Conservation (phyloP, 1,139 yeast genomes). For the Lodderomyces pseudojiufengensis region DNA sequence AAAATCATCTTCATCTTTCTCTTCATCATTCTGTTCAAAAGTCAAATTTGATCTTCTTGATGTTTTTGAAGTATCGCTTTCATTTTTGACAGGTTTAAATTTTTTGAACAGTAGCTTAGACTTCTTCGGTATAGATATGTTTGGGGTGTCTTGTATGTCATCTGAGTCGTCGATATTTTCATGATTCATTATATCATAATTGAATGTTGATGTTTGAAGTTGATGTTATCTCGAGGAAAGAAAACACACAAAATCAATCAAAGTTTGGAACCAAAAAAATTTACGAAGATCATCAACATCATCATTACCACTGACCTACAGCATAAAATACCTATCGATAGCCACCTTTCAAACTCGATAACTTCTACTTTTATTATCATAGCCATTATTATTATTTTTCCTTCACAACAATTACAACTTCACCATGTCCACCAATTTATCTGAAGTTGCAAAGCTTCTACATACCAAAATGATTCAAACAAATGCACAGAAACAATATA, state of each 20-base stretch:
- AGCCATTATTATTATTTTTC: background rate
- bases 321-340: too few species aligned
- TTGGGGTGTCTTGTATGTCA: too few species aligned
- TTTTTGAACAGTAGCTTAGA: too few species aligned
- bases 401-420: background rate
- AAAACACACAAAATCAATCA: too few species aligned
- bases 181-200: slow-evolving; percentile 3
- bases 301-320: too few species aligned
- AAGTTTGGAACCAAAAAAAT: too few species aligned
- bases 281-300: background rate
- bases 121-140: too few species aligned
- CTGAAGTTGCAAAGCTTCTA: slow-evolving; percentile 51
- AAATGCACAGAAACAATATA: slow-evolving; percentile 44
- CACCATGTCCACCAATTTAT: slow-evolving; percentile 21
- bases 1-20: slow-evolving; percentile 5
- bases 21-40: slow-evolving; percentile 8
- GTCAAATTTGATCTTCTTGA: slow-evolving; percentile 8
- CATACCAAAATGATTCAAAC: slow-evolving; percentile 57
- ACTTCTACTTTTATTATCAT: too few species aligned
- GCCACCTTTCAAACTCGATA: too few species aligned
- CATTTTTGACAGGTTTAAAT: too few species aligned
- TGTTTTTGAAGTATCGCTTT: background rate
- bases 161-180: slow-evolving; percentile 5
- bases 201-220: slow-evolving; percentile 7
- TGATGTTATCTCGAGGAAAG: too few species aligned